Evolutionary conservation across 129 eudicot genomes (phyloP), one percentile per base, ranked within the genome.

Genomic region (Chrysanthemum makinoi): DNA sequence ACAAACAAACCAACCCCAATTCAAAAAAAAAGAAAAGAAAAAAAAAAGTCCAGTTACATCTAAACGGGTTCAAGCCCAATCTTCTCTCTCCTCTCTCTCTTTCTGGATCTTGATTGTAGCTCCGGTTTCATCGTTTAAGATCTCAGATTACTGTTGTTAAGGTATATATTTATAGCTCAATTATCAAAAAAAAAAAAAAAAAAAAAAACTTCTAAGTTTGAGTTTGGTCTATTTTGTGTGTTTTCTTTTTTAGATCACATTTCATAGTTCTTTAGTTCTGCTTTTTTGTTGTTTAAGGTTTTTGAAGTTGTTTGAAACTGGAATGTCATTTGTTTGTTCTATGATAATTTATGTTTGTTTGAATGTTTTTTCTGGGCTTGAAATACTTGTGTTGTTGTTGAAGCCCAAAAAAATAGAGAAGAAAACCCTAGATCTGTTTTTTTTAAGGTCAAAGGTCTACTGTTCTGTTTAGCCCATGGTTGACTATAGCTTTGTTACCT

Each of bases 31-130:
- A 5, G 79, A 28, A 4, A 28, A 20, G 20, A 20, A 20, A 20
- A 33, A 33, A 5, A 33, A 33, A 33, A 81, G 91, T 80, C 91
- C 91, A 86, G 72, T 86, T 74, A 33, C n/a, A 14, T 58, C 66
- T 81, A 62, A 18, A 20, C 80, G 85, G 85, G 82, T 72, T 79
- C 79, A 82, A 86, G 86, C 85, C 93, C 93, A 83, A 84, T 81
- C 80, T 72, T 76, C 74, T 70, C 83, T 68, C 80, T 75, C 80
- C 69, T 80, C 78, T 22, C 64, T 60, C 73, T 28, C 64, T 61
- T 69, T 80, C 89, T 50, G 72, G 89, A 87, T 87, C 85, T 76
- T 69, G 63, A 60, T 35, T 1, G 30, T 68, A 56, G 53, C 79
- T 70, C 73, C 69, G 58, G 62, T 33, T 72, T 15, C n/a, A 0